Evolutionary conservation across 2,329 filamentous ascomycete species (phyloP).

Genomic region (Pseudogymnoascus sp.): DNA sequence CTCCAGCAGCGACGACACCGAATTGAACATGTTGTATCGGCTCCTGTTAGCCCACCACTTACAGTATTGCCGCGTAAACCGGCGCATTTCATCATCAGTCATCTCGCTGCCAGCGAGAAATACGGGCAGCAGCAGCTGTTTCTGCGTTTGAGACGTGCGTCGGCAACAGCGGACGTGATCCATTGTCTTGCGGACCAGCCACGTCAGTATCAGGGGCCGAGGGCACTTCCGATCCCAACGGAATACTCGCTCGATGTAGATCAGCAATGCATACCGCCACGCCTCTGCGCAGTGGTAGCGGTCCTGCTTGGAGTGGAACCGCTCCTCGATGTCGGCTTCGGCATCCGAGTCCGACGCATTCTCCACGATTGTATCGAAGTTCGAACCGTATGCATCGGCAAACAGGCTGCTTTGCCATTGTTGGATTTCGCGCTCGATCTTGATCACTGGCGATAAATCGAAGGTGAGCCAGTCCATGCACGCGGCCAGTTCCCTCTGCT

Average conservation of each 20-base stretch:
- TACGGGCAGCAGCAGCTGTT: slow-evolving; percentile 31
- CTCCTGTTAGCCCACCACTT: slow-evolving; percentile 26
- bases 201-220: slow-evolving; percentile 14
- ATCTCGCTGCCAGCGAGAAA: slow-evolving; percentile 30
- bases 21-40: slow-evolving; percentile 27
- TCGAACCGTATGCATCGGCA: background rate
- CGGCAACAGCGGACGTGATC: slow-evolving; percentile 27
- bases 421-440: slow-evolving; percentile 17
- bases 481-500: slow-evolving; percentile 23
- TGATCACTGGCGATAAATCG: slow-evolving; percentile 18
- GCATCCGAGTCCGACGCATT: background rate
- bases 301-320: slow-evolving; percentile 16
- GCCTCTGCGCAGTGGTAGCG: slow-evolving; percentile 30
- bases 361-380: background rate
- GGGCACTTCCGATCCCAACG: slow-evolving; percentile 14
- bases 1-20: slow-evolving; percentile 14
- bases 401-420: slow-evolving; percentile 17
- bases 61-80: slow-evolving; percentile 25
- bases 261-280: slow-evolving; percentile 27
- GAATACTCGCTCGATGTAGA: slow-evolving; percentile 29
- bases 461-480: slow-evolving; percentile 28
- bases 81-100: slow-evolving; percentile 18
- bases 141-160: slow-evolving; percentile 25
- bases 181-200: slow-evolving; percentile 25
- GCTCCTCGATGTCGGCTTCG: slow-evolving; percentile 12